Evolutionary conservation across 2,329 filamentous ascomycete genomes (phyloP), one percentile per base, ranked within the genome.

Genomic region (Epichloe aotearoae): DNA sequence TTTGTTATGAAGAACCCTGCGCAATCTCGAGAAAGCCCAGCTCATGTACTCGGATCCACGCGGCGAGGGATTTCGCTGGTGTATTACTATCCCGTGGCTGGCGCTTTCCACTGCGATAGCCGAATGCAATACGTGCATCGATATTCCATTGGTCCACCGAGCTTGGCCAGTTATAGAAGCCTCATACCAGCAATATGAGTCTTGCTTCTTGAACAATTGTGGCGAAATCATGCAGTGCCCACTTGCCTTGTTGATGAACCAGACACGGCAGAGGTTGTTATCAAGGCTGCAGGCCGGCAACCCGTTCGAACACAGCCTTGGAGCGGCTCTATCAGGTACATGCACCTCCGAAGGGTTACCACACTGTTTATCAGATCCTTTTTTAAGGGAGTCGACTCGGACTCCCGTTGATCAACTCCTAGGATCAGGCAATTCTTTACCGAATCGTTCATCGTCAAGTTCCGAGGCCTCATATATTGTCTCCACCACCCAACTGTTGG

Each of bases 61-160:
- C 2, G 54, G 50, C 2, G 52, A 55, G 19, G 50, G 46, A 3
- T 55, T 52, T 30, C 46, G 52, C 8, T 55, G 54, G 54, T 54
- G 47, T 11, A 37, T 52, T 5, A 54, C 43, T 3, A 46, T 54
- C 5, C 46, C 48, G 17, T 51, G 48, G 54, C 52, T 54, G 33
- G 46, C 52, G n/a, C 38, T 55, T 3, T 53, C 54, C 5, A 50
- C 50, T 5, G 48, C 54, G 11, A 49, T 55, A 30, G 48, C 48
- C 12, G 54, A 53, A 23, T 55, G 54, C 14, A 50, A 49, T 34
- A 44, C 50, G 23, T 55, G 50, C 33, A 46, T 34, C 2, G 54
- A 55, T 14, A 12, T 15, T 11, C 10, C 45, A 5, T 39, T 55
- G n/a, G 6, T 55, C 11, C 38, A 43, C 3, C 45, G 40, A 30